Conservation (phyloP, 371 early-diverging fungal genomes). For the Dichotomocladium elegans region DNA sequence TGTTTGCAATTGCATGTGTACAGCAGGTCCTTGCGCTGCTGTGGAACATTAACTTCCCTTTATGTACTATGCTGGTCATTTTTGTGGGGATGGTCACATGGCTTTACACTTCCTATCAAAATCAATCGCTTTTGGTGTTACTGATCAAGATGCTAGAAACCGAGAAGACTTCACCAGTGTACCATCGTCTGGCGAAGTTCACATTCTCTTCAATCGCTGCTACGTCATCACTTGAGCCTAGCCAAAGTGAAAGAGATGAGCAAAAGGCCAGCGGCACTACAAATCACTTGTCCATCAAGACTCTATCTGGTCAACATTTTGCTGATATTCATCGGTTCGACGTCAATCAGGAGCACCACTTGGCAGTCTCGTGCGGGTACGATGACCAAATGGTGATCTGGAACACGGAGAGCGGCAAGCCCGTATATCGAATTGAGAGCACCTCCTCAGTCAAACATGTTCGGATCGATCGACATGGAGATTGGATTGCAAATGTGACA, state of each 20-base stretch:
- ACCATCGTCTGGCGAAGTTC: not conserved
- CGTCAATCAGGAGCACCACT: slow-evolving; percentile 14
- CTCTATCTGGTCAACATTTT: slow-evolving; percentile 27
- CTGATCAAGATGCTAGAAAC: slow-evolving; percentile 5
- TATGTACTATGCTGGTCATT: slow-evolving; percentile 18
- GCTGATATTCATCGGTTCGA: slow-evolving; percentile 25
- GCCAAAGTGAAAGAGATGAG: too few relatives aligned
- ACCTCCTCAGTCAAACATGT: slow-evolving; percentile 22
- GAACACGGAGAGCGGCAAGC: slow-evolving; percentile 16
- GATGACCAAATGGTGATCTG: slow-evolving; percentile 34
- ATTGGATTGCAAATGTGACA: slow-evolving; percentile 26
- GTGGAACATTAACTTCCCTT: slow-evolving; percentile 23
- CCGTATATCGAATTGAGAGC: slow-evolving; percentile 19
- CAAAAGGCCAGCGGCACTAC: slow-evolving; percentile 13
- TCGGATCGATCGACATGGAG: slow-evolving; percentile 18
- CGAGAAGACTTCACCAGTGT: not conserved
- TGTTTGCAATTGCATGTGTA: not conserved
- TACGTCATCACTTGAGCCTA: slow-evolving; percentile 27
- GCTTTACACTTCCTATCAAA: slow-evolving; percentile 26
- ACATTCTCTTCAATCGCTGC: slow-evolving; percentile 23
- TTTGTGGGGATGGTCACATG: slow-evolving; percentile 25
- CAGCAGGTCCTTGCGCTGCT: slow-evolving; percentile 1
- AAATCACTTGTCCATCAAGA: slow-evolving; percentile 21
- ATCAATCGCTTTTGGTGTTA: slow-evolving; percentile 20
- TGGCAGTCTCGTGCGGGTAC: slow-evolving; percentile 24